Base-by-base conservation (phyloP, 2,329 filamentous ascomycete genomes). In the Colletotrichum nymphaeae region DNA sequence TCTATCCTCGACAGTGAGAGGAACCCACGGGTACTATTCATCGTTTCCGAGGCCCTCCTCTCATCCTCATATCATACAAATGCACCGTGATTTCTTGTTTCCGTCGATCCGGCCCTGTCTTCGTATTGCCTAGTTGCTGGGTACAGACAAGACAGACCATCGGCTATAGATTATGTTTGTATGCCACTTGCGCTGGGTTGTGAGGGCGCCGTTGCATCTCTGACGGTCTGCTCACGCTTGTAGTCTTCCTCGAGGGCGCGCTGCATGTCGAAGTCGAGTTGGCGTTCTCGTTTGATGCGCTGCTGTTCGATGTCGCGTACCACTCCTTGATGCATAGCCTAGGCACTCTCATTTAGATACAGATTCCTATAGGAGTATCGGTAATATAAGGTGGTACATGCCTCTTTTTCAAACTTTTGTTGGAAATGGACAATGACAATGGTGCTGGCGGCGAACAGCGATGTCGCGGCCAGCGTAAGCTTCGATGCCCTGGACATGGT, bases 261-360 rank as follows among this genome's bases (percentile, higher is more conserved):
- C 81, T 99, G 97, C 90, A 97, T 91, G 76, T 98, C 95, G 79
- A 99, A 99, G 81, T 99, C 97, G 64, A 95, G 90, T 82, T 97
- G 94, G 72, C 97, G 92, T 83, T 99, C 97, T 76, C 91, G 90
- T 85, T 98, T 98, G 76, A 98, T 82, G 58, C 94, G 92, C 81
- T 98, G 95, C 80, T 97, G 95, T 80, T 98, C 96, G 88, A 98
- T 93, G 80, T 99, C 97, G 76, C 96, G 94, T 76, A 98, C 87
- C 55, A 99, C 97, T 57, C 97, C 97, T 77, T 93, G 91, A 80
- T 99, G 97, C 97, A 99, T 99, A 70, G 94, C 94, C 97, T 96
- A 69, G 19, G 24, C n/a, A 16, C 2, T n/a, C 9, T 55, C 14
- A 11, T 24, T 63, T 9, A 63, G 59, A 30, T 46, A n/a, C 11